Conservation (phyloP, 257 asterid genomes). For the Hygrophila difformis region DNA sequence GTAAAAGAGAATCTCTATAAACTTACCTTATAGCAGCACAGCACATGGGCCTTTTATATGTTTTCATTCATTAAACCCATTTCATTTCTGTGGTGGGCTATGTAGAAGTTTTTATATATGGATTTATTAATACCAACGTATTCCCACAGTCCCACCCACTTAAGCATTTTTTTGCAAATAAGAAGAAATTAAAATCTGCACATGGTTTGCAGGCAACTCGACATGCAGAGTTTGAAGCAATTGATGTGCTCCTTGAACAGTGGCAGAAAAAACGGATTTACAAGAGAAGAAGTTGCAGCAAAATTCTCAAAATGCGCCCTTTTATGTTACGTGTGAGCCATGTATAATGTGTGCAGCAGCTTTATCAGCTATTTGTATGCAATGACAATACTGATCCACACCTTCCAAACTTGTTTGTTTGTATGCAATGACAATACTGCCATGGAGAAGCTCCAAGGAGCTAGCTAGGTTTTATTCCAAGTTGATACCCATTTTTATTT, state of each 20-base stretch:
- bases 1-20: background rate
- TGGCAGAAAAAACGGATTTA: constrained; percentile 53
- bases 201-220: constrained; percentile 55
- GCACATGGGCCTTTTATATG: too few relatives aligned
- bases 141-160: too few relatives aligned
- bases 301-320: constrained; percentile 62
- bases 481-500: background rate
- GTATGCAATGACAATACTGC: too few relatives aligned
- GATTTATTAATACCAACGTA: too few relatives aligned
- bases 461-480: constrained; percentile 33
- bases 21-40: background rate
- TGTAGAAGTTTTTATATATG: too few relatives aligned
- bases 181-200: background rate
- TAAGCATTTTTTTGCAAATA: too few relatives aligned
- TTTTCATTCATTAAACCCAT: background rate
- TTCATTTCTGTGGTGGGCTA: constrained; percentile 2
- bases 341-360: constrained; percentile 97
- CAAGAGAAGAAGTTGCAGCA: constrained; percentile 42
- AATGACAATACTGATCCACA: too few relatives aligned
- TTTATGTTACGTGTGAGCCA: constrained; percentile 91
- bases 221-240: constrained; percentile 98
- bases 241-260: constrained; percentile 66
- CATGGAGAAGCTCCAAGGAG: constrained; percentile 35
- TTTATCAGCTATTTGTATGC: constrained; percentile 65
- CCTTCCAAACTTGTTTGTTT: too few relatives aligned